These are phyloP conservation scores for Amborella trichopoda DNA, from an alignment of 164 flowering plant species.

Conservation along the genomic window DNA sequence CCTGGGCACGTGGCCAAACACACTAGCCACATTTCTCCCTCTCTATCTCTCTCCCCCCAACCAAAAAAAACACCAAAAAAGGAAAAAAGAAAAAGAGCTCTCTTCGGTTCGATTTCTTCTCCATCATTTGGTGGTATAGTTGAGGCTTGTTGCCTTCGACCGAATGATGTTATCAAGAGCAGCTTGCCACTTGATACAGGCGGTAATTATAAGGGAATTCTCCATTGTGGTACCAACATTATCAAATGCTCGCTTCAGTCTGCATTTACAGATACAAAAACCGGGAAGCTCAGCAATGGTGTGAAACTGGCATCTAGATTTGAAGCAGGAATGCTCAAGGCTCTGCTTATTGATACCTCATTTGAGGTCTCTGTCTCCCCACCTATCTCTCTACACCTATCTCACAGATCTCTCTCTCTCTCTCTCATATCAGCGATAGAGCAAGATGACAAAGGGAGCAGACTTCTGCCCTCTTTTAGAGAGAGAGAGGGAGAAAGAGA, in stretches of 20 bases:
- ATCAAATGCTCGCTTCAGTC: constrained; percentile 49
- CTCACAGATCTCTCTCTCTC: too few relatives aligned
- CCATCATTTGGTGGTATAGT: constrained; percentile 84
- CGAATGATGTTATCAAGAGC: constrained; percentile 94
- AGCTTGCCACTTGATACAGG: constrained; percentile 75
- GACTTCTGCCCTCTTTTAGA: too few relatives aligned
- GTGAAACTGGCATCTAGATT: constrained; percentile 65
- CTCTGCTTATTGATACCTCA: constrained; percentile 85
- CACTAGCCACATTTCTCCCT: too few relatives aligned
- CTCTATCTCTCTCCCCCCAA: too few relatives aligned
- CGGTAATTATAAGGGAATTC: constrained; percentile 66
- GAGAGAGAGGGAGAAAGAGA: too few relatives aligned
- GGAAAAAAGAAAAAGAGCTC: too few relatives aligned
- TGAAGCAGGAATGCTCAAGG: constrained; percentile 93
- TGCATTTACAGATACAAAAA: constrained; percentile 61
- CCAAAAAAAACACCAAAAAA: too few relatives aligned
- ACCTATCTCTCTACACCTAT: too few relatives aligned
- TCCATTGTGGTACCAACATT: constrained; percentile 75
- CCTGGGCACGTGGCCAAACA: too few relatives aligned
- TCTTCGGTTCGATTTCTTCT: too few relatives aligned
- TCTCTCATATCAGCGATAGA: too few relatives aligned
- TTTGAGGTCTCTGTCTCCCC: constrained; percentile 58
- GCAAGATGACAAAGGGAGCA: too few relatives aligned
- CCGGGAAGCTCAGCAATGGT: constrained; percentile 51
- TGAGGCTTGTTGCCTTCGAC: constrained; percentile 86